Evolutionary conservation across 1,284 basidiomycete genomes (phyloP).

Genomic region (Sphaerobolus stellatus): DNA sequence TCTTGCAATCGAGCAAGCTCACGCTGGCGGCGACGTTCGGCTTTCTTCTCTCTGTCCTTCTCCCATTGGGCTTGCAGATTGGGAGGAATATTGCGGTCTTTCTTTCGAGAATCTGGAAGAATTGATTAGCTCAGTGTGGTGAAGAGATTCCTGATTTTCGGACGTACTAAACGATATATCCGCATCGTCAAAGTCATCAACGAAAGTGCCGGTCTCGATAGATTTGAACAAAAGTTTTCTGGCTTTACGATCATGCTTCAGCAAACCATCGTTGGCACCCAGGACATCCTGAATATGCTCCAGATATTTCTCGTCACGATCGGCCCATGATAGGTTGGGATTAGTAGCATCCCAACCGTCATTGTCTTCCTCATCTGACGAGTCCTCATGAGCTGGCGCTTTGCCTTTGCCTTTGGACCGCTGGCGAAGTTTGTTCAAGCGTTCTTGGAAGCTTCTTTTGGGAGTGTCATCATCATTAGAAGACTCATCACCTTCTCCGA

Average conservation of each 20-base stretch:
- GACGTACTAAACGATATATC: slow-evolving; percentile 32
- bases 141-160: slow-evolving; percentile 7
- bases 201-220: slow-evolving; percentile 60
- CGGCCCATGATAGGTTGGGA: slow-evolving; percentile 46
- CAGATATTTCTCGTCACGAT: slow-evolving; percentile 64
- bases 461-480: slow-evolving; percentile 45
- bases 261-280: slow-evolving; percentile 42
- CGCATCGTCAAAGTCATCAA: slow-evolving; percentile 39
- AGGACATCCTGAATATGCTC: slow-evolving; percentile 52
- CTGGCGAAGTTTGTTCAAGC: slow-evolving; percentile 45
- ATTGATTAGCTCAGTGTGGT: neutral
- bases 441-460: slow-evolving; percentile 50
- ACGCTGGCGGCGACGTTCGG: slow-evolving; percentile 68
- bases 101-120: slow-evolving; percentile 46
- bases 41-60: slow-evolving; percentile 80
- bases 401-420: slow-evolving; percentile 33
- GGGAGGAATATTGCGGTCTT: slow-evolving; percentile 57
- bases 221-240: slow-evolving; percentile 63
- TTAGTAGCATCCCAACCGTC: neutral
- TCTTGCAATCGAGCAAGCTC: slow-evolving; percentile 49
- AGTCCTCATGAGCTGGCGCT: slow-evolving; percentile 14
- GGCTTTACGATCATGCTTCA: slow-evolving; percentile 48
- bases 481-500: slow-evolving; percentile 24
- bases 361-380: slow-evolving; percentile 2
- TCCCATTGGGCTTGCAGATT: slow-evolving; percentile 76